Conservation (phyloP, 2,329 filamentous ascomycete species). For the Claviceps humidiphila region DNA sequence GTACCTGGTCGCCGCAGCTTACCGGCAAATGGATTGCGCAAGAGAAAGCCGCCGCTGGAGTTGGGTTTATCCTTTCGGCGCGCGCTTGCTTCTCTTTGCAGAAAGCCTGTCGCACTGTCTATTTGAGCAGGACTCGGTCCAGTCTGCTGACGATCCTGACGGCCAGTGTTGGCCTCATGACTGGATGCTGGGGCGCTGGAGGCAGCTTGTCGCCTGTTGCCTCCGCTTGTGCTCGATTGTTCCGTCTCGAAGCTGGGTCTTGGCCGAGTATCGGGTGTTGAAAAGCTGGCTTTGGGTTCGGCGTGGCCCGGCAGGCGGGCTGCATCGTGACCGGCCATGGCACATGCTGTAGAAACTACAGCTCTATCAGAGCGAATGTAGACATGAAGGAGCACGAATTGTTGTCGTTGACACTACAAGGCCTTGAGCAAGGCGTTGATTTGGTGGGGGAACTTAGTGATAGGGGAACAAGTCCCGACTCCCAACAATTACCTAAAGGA, state of each 20-base stretch:
- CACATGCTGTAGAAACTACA: slow-evolving; percentile 10
- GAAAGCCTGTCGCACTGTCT: background rate
- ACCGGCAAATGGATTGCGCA: slow-evolving; percentile 29
- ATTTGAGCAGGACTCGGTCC: background rate
- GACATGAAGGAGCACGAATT: background rate
- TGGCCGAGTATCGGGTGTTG: slow-evolving; percentile 6
- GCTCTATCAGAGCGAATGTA: background rate
- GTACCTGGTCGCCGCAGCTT: slow-evolving; percentile 19
- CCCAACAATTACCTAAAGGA: background rate
- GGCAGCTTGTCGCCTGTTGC: background rate
- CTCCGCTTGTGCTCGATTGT: slow-evolving; percentile 24
- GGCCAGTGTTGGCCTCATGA: slow-evolving; percentile 8
- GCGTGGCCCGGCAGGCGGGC: slow-evolving; percentile 6
- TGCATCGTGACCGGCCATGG: slow-evolving; percentile 12
- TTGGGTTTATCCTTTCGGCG: slow-evolving; percentile 27
- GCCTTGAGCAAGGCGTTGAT: background rate
- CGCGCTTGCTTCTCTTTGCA: slow-evolving; percentile 13
- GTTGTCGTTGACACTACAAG: background rate
- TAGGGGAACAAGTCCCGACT: too few relatives aligned
- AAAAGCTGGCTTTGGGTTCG: slow-evolving; percentile 4
- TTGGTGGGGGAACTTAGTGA: too few relatives aligned
- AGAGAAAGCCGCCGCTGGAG: slow-evolving; percentile 37
- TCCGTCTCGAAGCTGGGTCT: slow-evolving; percentile 27
- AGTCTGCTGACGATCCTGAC: slow-evolving; percentile 5
- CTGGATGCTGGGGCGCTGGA: slow-evolving; percentile 13